phyloP scores from a whole-genome alignment of 2,329 filamentous ascomycete species.

The Fusarium chlamydosporum region DNA sequence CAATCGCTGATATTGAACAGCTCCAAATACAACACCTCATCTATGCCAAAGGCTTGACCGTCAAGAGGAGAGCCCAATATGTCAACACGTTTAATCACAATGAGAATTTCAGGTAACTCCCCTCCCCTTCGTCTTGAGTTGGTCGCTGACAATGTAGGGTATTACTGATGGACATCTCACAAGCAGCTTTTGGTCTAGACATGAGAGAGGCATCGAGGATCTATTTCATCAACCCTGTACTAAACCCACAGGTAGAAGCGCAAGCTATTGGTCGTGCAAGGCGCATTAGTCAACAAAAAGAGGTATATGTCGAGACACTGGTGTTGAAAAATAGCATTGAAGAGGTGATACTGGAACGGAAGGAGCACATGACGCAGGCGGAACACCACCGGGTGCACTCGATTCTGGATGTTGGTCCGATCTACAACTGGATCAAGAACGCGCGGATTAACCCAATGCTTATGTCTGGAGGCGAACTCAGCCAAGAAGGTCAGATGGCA shows the following conservation, averaged over 20 bases:
- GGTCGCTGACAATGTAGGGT: constrained; percentile 64
- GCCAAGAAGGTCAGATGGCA: constrained; percentile 64
- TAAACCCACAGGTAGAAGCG: constrained; percentile 86
- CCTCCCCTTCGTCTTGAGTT: background rate
- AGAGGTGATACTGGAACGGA: constrained; percentile 82
- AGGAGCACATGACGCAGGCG: constrained; percentile 79
- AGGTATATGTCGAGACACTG: constrained; percentile 87
- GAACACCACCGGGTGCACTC: constrained; percentile 70
- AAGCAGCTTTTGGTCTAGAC: constrained; percentile 90
- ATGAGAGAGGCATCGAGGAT: constrained; percentile 86
- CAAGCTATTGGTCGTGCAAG: constrained; percentile 93
- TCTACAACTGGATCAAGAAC: constrained; percentile 73
- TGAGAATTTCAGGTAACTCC: constrained; percentile 67
- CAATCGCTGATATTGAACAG: constrained; percentile 50
- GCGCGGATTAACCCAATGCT: constrained; percentile 60
- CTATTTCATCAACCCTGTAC: constrained; percentile 90
- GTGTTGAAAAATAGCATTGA: constrained; percentile 86
- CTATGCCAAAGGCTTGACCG: constrained; percentile 74
- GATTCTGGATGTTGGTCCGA: constrained; percentile 69
- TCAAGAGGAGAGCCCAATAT: constrained; percentile 77
- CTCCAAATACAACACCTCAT: constrained; percentile 73
- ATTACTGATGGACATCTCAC: constrained; percentile 89
- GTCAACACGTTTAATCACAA: constrained; percentile 82
- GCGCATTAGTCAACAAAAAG: constrained; percentile 84
- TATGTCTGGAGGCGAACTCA: constrained; percentile 47